These are phyloP conservation scores for Abelmoschus esculentus DNA, from an alignment of 345 rosid species.

Conservation along the genomic window DNA sequence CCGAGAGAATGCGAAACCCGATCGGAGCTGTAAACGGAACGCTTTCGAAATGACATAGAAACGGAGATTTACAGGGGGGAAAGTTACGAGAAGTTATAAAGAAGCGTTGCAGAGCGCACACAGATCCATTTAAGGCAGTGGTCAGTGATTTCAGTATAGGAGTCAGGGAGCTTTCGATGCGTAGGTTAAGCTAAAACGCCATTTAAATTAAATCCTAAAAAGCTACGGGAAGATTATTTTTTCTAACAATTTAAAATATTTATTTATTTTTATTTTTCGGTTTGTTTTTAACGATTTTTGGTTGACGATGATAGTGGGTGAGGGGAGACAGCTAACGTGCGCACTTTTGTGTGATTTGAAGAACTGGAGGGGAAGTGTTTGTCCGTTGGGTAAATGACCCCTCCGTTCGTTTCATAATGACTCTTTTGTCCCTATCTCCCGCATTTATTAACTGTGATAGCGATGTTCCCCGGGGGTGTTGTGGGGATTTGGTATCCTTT, in stretches of 20 bases:
- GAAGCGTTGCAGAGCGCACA: constrained; percentile 26
- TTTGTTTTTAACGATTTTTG: neutral
- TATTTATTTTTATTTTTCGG: too few species aligned
- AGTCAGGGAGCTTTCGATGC: constrained; percentile 29
- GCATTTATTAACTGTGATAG: neutral
- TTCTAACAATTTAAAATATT: neutral
- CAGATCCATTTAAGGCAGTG: constrained; percentile 52
- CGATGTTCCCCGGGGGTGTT: constrained; percentile 9
- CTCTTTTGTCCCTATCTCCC: constrained; percentile 3
- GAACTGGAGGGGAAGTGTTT: constrained; percentile 18
- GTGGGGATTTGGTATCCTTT: neutral
- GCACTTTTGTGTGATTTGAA: neutral
- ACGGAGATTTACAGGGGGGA: neutral
- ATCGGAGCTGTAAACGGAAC: constrained; percentile 33
- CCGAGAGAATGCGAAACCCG: constrained; percentile 23
- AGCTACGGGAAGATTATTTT: neutral
- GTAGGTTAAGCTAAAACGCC: constrained; percentile 17
- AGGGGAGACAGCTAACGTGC: constrained; percentile 29
- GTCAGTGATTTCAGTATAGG: constrained; percentile 41
- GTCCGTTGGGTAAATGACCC: constrained; percentile 20
- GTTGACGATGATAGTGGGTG: neutral
- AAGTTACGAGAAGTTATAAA: constrained; percentile 26
- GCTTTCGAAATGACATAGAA: constrained; percentile 36
- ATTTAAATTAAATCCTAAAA: neutral
- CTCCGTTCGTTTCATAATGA: constrained; percentile 17